Evolutionary conservation across 1,284 basidiomycete genomes (phyloP).

Genomic region (Chondrostereum purpureum): DNA sequence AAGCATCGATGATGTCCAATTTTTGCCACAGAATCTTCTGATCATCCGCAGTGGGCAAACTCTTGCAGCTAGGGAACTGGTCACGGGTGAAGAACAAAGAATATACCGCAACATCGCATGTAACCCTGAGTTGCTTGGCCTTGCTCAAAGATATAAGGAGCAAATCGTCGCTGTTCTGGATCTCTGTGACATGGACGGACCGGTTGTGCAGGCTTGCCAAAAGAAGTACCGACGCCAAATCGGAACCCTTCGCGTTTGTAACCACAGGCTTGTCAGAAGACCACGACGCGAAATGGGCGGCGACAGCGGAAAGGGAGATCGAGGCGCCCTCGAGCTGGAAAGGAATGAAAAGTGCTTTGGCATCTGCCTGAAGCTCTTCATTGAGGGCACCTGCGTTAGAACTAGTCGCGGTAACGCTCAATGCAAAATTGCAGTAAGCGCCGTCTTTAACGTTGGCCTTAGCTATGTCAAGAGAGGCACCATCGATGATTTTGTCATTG

Average conservation of each 20-base stretch:
- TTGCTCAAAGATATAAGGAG: conserved; percentile 92
- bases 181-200: conserved; percentile 91
- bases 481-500: conserved; percentile 59
- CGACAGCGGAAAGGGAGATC: conserved; percentile 58
- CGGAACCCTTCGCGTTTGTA: conserved; percentile 88
- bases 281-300: conserved; percentile 89
- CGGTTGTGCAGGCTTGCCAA: conserved; percentile 89
- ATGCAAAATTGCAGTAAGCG: conserved; percentile 83
- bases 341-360: conserved; percentile 83
- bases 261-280: conserved; percentile 88
- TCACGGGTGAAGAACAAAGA: conserved; percentile 85
- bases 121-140: conserved; percentile 89
- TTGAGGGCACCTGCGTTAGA: conserved; percentile 62
- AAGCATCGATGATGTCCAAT: conserved; percentile 81
- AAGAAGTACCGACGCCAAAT: conserved; percentile 90
- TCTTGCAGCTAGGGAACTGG: conserved; percentile 60
- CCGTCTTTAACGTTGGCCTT: conserved; percentile 55
- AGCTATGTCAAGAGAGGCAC: conserved; percentile 61
- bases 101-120: conserved; percentile 94
- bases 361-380: conserved; percentile 73
- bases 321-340: conserved; percentile 50
- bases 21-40: conserved; percentile 88
- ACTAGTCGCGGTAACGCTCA: conserved; percentile 72
- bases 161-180: conserved; percentile 84
- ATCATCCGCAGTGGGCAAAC: conserved; percentile 74